phyloP scores from a whole-genome alignment of 129 eudicot genomes.

The Artemisia annua region DNA sequence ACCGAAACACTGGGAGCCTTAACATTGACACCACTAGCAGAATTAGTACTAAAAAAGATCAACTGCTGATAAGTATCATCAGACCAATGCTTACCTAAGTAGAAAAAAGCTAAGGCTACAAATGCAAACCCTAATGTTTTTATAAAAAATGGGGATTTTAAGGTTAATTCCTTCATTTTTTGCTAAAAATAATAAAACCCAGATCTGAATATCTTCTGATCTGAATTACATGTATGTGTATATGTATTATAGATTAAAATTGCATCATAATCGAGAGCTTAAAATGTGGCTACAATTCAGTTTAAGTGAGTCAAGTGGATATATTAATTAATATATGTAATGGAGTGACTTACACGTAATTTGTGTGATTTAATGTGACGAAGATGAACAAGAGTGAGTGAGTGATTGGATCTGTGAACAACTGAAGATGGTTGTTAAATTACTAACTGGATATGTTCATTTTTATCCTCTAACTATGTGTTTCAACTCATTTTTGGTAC shows the following conservation, averaged over 20 bases:
- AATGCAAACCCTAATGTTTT: conserved; percentile 45
- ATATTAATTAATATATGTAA: background rate
- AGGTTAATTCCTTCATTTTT: conserved; percentile 50
- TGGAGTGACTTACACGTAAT: background rate
- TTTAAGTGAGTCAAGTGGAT: background rate
- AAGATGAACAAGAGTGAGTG: conserved; percentile 16
- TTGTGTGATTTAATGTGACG: background rate
- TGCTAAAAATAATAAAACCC: background rate
- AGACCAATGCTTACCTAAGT: conserved; percentile 72
- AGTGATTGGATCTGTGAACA: conserved; percentile 7
- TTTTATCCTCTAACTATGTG: background rate
- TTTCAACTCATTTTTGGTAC: no score
- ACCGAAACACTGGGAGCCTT: conserved; percentile 41
- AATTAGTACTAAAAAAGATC: conserved; percentile 47
- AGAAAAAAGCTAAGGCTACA: conserved; percentile 68
- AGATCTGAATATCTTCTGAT: conserved; percentile 21
- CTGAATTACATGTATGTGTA: conserved; percentile 8
- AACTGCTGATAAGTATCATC: conserved; percentile 46
- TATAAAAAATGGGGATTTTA: conserved; percentile 48
- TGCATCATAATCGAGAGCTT: conserved; percentile 32
- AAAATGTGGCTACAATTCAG: conserved; percentile 27
- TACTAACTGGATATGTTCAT: background rate
- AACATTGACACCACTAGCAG: conserved; percentile 28
- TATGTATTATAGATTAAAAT: conserved; percentile 9
- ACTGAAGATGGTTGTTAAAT: conserved; percentile 1